Evolutionary conservation across 2,329 filamentous ascomycete genomes (phyloP), one percentile per base, ranked within the genome.

Genomic region (Diaporthe nobilis): DNA sequence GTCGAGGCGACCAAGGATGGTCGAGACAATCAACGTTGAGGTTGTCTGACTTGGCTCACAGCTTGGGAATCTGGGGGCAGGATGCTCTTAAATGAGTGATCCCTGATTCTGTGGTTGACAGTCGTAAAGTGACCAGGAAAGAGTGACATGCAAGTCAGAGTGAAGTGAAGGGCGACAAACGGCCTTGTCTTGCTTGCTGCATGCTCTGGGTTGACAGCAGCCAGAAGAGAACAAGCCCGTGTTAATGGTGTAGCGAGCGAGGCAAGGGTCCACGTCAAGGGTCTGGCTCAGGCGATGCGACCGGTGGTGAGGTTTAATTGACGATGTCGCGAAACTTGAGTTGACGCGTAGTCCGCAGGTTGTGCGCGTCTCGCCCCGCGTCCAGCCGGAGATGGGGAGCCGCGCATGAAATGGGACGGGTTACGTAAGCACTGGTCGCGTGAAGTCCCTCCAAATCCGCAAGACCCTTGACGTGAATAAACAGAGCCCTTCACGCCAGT

Each of bases 271-370:
- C 31, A 39, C 17, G 63, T 39, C 47, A 53, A 42, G 57, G 49
- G 51, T 71, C 53, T 47, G 42, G 68, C 55, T 44, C 20, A 13
- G 47, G 39, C 20, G 39, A 31, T 57, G 51, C 42, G 39, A 47
- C 68, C 31, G n/a, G 15, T 72, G 57, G 57, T 37, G 44, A 34
- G n/a, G 71, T 34, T 72, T 63, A 49, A 42, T 72, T 72, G 58
- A 72, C 58, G 34, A 28, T 34, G 71, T 73, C 71, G 71, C 71
- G 71, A 73, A 47, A 65, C 57, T 53, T 63, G 42, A 63, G 71
- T 51, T 5, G 70, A 72, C 70, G 57, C 70, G 70, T 68, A 28
- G 65, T 53, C 44, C 20, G 65, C 65, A 68, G 34, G 65, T 68
- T 68, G 47, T 68, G 65, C 65, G 65, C 65, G 65, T 68, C 65